phyloP scores from a whole-genome alignment of 2,329 filamentous ascomycete species.

The Fusarium graminum region DNA sequence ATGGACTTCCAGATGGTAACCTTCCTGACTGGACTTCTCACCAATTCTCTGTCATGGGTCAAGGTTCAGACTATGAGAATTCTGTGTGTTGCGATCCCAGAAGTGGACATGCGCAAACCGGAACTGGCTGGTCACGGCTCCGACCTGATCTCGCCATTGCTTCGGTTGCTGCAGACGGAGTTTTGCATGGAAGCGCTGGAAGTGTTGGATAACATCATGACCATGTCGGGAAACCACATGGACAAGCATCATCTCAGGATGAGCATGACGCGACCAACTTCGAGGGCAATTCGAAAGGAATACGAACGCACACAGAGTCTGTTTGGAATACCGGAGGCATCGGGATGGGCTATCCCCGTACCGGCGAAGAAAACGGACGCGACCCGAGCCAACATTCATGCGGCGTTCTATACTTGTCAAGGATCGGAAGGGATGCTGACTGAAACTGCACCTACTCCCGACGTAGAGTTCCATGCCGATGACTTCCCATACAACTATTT shows the following conservation, averaged over 20 bases:
- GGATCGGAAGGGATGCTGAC: slow-evolving; percentile 70
- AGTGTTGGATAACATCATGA: slow-evolving; percentile 95
- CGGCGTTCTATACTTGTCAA: slow-evolving; percentile 94
- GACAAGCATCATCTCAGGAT: slow-evolving; percentile 95
- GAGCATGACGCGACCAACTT: slow-evolving; percentile 95
- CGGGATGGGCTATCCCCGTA: slow-evolving; percentile 95
- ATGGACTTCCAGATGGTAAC: slow-evolving; percentile 88
- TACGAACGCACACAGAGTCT: slow-evolving; percentile 94
- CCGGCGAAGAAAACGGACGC: slow-evolving; percentile 89
- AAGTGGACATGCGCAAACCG: slow-evolving; percentile 91
- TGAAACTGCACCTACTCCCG: slow-evolving; percentile 78
- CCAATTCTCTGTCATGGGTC: slow-evolving; percentile 89
- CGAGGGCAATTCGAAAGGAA: slow-evolving; percentile 88
- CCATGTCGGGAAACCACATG: slow-evolving; percentile 90
- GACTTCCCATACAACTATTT: slow-evolving; percentile 89
- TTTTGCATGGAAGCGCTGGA: slow-evolving; percentile 92
- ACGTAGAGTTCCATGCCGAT: slow-evolving; percentile 92
- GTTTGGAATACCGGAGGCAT: slow-evolving; percentile 95
- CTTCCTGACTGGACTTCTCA: slow-evolving; percentile 90
- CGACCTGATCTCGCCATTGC: slow-evolving; percentile 91
- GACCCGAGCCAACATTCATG: slow-evolving; percentile 92
- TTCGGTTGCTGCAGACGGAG: slow-evolving; percentile 90
- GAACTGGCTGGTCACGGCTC: slow-evolving; percentile 93
- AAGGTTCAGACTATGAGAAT: slow-evolving; percentile 94
- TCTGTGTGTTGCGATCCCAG: slow-evolving; percentile 84